Evolutionary conservation across 2,329 filamentous ascomycete species (phyloP), one percentile per base, ranked within the genome.

Genomic region (Domatiomyces catenatus): DNA sequence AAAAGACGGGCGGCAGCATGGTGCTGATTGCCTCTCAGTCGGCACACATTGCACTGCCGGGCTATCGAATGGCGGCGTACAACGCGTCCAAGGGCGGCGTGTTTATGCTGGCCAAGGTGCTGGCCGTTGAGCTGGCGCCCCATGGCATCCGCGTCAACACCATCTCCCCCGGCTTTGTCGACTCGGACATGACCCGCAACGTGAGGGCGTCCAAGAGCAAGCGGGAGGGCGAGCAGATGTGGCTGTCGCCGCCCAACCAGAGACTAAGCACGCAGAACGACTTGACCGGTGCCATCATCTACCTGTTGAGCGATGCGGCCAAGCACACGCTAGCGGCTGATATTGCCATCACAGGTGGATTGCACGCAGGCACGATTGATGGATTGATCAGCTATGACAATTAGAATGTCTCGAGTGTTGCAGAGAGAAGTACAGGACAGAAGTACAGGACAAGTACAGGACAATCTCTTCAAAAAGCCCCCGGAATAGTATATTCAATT

Each of bases 181-280:
- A 68, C 48, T 67, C 62, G 0, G 63, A 64, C 1, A 68, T 66
- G 64, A 66, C 63, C 6, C 54, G 61, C 1, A 61, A 51, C 4
- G 63, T 66, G 20, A 17, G 46, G 7, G 46, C 46, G 46, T 20
- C 26, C 24, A 51, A 90, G 56, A 86, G 94, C 53, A 92, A 93
- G 67, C 88, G 88, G 19, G 86, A 92, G 50, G 78, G 95, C 42
- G 84, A 87, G 67, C 75, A 81, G 63, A 82, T 92, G 69, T 95
- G 89, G 90, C 90, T 80, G 12, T 89, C 84, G 1, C 75, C 93
- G 48, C 95, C 94, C 54, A 89, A 90, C 0, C 81, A 86, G 64
- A 89, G 88, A 17, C 36, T 54, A 12, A 45, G 49, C 44, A 48
- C 42, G 2, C 48, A 42, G 24, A 66, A 68, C 26, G 70, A 73